These are phyloP conservation scores for Puccinia horiana DNA, from an alignment of 1,284 basidiomycete genomes.

Conservation along the genomic window DNA sequence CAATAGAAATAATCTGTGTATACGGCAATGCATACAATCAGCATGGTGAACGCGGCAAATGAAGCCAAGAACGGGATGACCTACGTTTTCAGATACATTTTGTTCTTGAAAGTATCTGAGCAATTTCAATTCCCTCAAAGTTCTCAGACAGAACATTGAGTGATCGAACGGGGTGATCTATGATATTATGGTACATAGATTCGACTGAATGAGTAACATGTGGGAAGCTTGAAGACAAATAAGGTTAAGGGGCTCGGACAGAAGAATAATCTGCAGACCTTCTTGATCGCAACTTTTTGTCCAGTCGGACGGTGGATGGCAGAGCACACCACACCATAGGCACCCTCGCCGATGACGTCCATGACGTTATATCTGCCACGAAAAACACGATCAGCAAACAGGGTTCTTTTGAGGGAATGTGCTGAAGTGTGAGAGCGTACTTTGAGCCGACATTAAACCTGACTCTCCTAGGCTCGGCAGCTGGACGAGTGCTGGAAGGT, in stretches of 20 bases:
- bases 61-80: neutral
- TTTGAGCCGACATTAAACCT: constrained; percentile 53
- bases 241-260: constrained; percentile 52
- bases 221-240: constrained; percentile 51
- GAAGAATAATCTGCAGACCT: too few species aligned
- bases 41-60: neutral
- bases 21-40: neutral
- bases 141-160: constrained; percentile 81
- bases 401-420: too few species aligned
- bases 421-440: constrained; percentile 24
- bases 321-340: constrained; percentile 61
- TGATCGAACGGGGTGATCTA: constrained; percentile 82
- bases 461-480: constrained; percentile 51
- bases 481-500: constrained; percentile 13
- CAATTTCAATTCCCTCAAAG: constrained; percentile 77
- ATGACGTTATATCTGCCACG: constrained; percentile 54
- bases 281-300: constrained; percentile 61
- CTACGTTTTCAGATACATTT: constrained; percentile 64
- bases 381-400: neutral
- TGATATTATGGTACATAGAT: neutral
- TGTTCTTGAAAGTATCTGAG: constrained; percentile 64
- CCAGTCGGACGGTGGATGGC: constrained; percentile 59
- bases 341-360: constrained; percentile 61
- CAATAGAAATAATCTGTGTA: constrained; percentile 68
- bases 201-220: neutral